Evolutionary conservation across 257 asterid genomes (phyloP), one percentile per base, ranked within the genome.

Genomic region (Apocynum venetum): DNA sequence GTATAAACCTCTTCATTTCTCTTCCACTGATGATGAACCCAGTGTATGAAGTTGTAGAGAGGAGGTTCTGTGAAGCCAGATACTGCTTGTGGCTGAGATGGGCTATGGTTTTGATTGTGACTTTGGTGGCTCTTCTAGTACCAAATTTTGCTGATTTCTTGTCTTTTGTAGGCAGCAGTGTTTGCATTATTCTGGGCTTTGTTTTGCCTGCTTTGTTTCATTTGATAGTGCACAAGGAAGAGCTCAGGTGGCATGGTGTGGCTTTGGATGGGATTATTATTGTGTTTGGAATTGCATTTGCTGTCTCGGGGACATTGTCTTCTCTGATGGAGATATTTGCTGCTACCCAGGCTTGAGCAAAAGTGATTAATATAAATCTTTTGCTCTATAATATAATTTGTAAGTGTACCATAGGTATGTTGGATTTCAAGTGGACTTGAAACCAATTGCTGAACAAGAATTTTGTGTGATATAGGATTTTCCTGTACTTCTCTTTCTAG

Each of bases 21-120:
- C 89, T 92, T 57, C 97, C 98, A 0, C 67, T 89, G 83, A 92
- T 94, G 98, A 94, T 94, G 97, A 89, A 94, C 79, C 97, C 98
- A 0, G 97, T 94, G 36, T 92, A 88, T 73, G 98, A 94, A 74
- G 94, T 94, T 68, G 84, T 92, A 74, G 98, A 94, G 86, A 92
- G 98, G 86, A 86, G 97, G 51, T 91, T 88, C 71, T 88, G 92
- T 83, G 87, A 83, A 25, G 98, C 89, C 66, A 86, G 83, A 78
- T 94, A 92, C 77, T 87, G 94, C 86, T 55, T 92, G 83, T 94
- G 93, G 97, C 31, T 91, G 76, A 85, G 98, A 73, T 92, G 94
- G 97, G 55, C 69, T 59, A 82, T 88, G 72, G 97, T 91, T 65
- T 78, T 94, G 69, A 84, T 38, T 4, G 94, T 92, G 80, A 87